Base-by-base conservation (phyloP, 2,329 filamentous ascomycete species). In the Chaetomium olivaceum region DNA sequence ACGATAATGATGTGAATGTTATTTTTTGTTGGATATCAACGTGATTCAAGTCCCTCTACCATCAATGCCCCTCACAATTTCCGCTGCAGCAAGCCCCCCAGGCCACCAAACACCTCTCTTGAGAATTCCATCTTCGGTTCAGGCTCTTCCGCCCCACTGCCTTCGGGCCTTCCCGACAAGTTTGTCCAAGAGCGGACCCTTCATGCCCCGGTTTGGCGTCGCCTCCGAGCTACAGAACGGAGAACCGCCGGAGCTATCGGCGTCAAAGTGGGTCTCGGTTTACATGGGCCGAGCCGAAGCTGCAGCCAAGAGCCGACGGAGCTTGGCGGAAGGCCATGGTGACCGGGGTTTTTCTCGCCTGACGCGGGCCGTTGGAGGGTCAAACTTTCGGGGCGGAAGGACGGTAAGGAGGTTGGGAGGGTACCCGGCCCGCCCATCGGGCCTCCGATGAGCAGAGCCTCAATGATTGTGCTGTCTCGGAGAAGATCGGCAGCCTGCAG, bases 161-260 rank as follows among this genome's bases (percentile, higher is more conserved):
- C 39, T 59, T 55, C 62, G 62, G 55, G 21, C 61, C 61, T 60
- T n/a, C 43, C 57, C 48, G 50, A 56, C 21, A 27, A n/a, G 9
- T 33, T 36, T 64, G n/a, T 21, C 19, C 19, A 7, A 11, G 43
- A n/a, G 33, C 33, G 36, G 55, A 25, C 21, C 52, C 29, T 11
- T 33, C 19, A 9, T 12, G 16, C n/a, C 25, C 39, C 27, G 19
- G 29, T 51, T 43, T 51, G 6, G 63, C 48, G 7, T 39, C 33
- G 29, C 23, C 33, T 58, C 62, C 46, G 65, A 67, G 55, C 39
- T 12, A 14, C 16, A 23, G 21, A 16, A 48, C 61, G 65, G 61
- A 64, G 19, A 50, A 59, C 52, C 65, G 65, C 54, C 65, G 65
- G 65, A 67, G 65, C 48, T 67, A 67, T 67, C 65, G 65, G 65